These are phyloP conservation scores for Nevesoporus exiguus DNA, from an alignment of 768 basidiomycete genomes.

Conservation along the genomic window DNA sequence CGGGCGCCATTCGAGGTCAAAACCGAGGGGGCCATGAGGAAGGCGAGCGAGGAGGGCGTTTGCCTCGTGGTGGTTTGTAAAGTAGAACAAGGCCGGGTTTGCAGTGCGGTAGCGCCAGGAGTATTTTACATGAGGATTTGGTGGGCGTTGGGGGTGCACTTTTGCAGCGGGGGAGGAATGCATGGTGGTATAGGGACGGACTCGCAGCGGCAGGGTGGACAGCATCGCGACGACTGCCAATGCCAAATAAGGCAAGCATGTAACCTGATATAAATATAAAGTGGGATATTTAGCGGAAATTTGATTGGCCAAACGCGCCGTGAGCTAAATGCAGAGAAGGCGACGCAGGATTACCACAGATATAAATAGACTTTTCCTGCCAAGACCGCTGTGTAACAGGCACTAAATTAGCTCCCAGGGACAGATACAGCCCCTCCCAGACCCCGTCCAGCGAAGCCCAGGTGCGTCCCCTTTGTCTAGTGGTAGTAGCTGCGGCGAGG, in stretches of 20 bases:
- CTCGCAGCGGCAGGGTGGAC: slow-evolving; percentile 1
- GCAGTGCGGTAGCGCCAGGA: slow-evolving; percentile 17
- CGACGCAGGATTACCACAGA: slow-evolving; percentile 7
- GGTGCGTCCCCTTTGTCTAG: neutral
- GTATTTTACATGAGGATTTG: slow-evolving; percentile 9
- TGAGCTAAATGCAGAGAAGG: neutral
- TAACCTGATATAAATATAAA: neutral
- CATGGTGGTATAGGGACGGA: slow-evolving; percentile 9
- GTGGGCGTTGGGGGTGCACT: neutral
- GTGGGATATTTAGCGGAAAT: slow-evolving; percentile 7
- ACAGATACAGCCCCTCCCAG: neutral
- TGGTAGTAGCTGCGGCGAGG: neutral
- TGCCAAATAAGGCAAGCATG: slow-evolving; percentile 13
- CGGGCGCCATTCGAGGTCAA: slow-evolving; percentile 83
- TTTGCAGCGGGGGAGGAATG: neutral
- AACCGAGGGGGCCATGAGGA: slow-evolving; percentile 44
- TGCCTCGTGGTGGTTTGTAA: slow-evolving; percentile 33
- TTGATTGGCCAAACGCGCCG: slow-evolving; percentile 25
- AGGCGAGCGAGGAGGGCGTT: slow-evolving; percentile 18
- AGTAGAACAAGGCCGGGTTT: slow-evolving; percentile 27
- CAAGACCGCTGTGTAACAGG: slow-evolving; percentile 32
- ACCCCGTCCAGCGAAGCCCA: neutral
- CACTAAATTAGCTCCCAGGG: slow-evolving; percentile 24
- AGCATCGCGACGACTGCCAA: slow-evolving; percentile 3
- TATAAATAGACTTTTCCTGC: slow-evolving; percentile 33